Conservation (phyloP, 2,329 filamentous ascomycete genomes). For the Moelleriella libera region DNA sequence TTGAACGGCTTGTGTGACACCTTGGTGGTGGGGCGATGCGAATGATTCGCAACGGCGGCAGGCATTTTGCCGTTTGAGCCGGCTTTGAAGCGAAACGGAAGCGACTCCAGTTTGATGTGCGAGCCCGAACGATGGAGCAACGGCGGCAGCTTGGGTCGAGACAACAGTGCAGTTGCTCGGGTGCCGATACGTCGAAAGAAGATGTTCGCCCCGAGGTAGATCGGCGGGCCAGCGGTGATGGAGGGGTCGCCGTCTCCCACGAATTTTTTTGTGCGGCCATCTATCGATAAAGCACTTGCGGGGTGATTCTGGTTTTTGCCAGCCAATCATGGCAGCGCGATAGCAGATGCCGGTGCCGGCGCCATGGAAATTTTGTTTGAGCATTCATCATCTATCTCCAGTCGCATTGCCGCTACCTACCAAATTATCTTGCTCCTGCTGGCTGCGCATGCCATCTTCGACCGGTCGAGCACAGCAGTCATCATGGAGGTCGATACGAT, state of each 20-base stretch:
- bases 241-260: conserved; percentile 21
- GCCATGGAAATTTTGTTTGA: conserved; percentile 20
- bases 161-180: background rate
- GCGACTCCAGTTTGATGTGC: conserved; percentile 43
- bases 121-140: background rate
- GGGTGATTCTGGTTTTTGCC: background rate
- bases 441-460: background rate
- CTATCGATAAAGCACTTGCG: conserved; percentile 18
- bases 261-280: conserved; percentile 20
- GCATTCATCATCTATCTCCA: background rate
- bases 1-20: conserved; percentile 82
- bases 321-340: conserved; percentile 14
- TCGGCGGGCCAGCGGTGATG: too few species aligned
- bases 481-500: conserved; percentile 24
- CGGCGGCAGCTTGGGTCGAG: background rate
- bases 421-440: background rate
- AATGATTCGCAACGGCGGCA: conserved; percentile 52
- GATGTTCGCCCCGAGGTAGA: too few species aligned
- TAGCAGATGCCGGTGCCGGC: conserved; percentile 9
- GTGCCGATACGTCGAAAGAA: too few species aligned
- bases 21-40: conserved; percentile 90
- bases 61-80: conserved; percentile 64
- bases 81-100: conserved; percentile 83
- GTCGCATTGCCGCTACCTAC: conserved; percentile 1
- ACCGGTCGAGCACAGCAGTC: conserved; percentile 2